Evolutionary conservation across 2,329 filamentous ascomycete genomes (phyloP), one percentile per base, ranked within the genome.

Genomic region (Herpomyces periplanetae): DNA sequence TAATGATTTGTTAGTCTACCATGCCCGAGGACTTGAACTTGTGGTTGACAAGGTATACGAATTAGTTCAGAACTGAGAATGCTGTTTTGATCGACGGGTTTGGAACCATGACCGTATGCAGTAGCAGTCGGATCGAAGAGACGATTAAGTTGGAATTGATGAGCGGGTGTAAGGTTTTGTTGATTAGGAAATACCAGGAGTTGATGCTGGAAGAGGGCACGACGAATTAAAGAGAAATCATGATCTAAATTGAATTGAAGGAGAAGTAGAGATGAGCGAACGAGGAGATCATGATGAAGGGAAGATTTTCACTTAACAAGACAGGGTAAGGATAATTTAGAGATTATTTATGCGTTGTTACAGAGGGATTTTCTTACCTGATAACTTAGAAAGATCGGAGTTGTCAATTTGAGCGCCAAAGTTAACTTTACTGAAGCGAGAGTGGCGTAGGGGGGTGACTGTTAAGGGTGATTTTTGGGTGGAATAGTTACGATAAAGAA

Each of bases 11-110:
- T 34, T 1, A 73, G 47, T 17, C 50, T 47, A 3, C 65, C 64
- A 30, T 73, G 68, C 15, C 64, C 64, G 24, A 73, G 71, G 21
- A 71, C 56, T 30, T 73, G 64, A 1, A 66, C 59, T 33, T 73
- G 62, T 0, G 64, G 61, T 33, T 73, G 64, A 28, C 66, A 57
- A 0, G 64, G 63, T 16, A 73, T 53, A 0, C 64, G 71, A 41
- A 71, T 69, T 8, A 73, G 45, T 28, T 73, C 65, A 0, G 64
- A 64, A 31, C 71, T 62, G 8, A 73, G 46, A 28, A 73, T 55
- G 21, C 40, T 45, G 20, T 45, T 49, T 33, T 56, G 56, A 4
- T 45, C 45, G 28, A 68, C 61, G 18, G 66, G 42, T 0, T 60
- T 64, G 37, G 62, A 65, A 31, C 62, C 64, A 32, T 71, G 64